Conservation (phyloP, 805 yeast species). For the Teunomyces funiuensis region DNA sequence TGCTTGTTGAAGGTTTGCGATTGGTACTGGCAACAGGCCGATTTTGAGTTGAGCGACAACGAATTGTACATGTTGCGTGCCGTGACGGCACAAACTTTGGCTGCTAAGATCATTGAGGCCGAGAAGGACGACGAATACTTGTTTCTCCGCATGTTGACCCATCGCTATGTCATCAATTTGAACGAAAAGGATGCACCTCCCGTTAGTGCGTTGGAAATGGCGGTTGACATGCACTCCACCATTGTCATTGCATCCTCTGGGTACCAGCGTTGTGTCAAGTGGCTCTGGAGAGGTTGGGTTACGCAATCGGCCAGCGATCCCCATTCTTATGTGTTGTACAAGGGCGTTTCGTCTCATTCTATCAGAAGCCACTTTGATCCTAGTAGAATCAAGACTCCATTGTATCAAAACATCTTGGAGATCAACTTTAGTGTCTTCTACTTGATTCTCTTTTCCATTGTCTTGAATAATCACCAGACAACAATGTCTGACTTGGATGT, state of each 20-base stretch:
- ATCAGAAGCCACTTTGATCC: slow-evolving; percentile 72
- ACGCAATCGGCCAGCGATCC: slow-evolving; percentile 73
- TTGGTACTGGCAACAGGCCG: slow-evolving; percentile 70
- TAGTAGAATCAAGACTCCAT: slow-evolving; percentile 80
- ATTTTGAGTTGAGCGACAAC: slow-evolving; percentile 63
- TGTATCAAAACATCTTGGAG: slow-evolving; percentile 75
- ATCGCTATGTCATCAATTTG: slow-evolving; percentile 65
- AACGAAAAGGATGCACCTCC: slow-evolving; percentile 64
- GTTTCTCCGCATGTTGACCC: slow-evolving; percentile 75
- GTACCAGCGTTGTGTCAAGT: slow-evolving; percentile 79
- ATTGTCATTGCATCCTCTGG: slow-evolving; percentile 77
- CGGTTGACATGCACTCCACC: slow-evolving; percentile 82
- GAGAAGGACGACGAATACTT: slow-evolving; percentile 59
- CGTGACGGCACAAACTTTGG: slow-evolving; percentile 70
- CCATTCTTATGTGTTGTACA: slow-evolving; percentile 63
- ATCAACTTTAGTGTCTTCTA: slow-evolving; percentile 65
- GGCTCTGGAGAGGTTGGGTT: slow-evolving; percentile 96
- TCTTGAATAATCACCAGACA: slow-evolving; percentile 58
- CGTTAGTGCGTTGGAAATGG: slow-evolving; percentile 75
- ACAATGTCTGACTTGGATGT: slow-evolving; percentile 31
- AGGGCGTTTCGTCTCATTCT: slow-evolving; percentile 54
- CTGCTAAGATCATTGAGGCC: slow-evolving; percentile 65
- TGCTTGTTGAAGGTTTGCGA: slow-evolving; percentile 70
- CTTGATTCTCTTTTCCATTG: slow-evolving; percentile 58
- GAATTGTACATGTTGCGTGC: slow-evolving; percentile 61